phyloP scores from a whole-genome alignment of 495 filamentous ascomycete species.

The Saxispiralis lemnorum region DNA sequence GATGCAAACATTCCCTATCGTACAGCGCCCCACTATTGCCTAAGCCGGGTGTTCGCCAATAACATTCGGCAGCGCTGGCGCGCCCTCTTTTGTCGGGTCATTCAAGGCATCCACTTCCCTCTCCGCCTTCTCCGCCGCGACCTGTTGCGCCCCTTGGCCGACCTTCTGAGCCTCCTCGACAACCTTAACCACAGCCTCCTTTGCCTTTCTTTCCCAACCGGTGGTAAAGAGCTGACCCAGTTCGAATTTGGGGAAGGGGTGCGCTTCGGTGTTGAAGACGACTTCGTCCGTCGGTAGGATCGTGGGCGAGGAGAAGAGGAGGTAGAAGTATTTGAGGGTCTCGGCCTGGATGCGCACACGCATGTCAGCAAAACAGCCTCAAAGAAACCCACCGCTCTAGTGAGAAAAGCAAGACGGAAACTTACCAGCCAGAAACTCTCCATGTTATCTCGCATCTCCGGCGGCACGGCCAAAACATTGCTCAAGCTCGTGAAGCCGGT shows the following conservation, averaged over 20 bases:
- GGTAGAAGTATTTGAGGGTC: constrained; percentile 94
- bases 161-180: too few species aligned
- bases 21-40: too few species aligned
- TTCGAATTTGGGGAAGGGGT: constrained; percentile 75
- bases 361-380: neutral
- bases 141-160: too few species aligned
- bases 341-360: constrained; percentile 45
- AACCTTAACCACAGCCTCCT: too few species aligned
- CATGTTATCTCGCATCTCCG: constrained; percentile 25
- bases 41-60: too few species aligned
- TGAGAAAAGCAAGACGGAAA: neutral
- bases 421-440: constrained; percentile 48
- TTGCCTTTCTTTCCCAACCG: constrained; percentile 59
- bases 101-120: too few species aligned
- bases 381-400: too few species aligned
- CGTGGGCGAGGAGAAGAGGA: constrained; percentile 75
- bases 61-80: too few species aligned
- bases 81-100: too few species aligned
- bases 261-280: constrained; percentile 92
- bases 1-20: too few species aligned
- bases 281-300: constrained; percentile 68
- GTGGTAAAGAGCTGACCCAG: constrained; percentile 62
- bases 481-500: constrained; percentile 62
- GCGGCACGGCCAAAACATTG: constrained; percentile 38
- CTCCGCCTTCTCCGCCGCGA: too few species aligned